Base-by-base conservation (phyloP, 805 yeast genomes). In the Candida xyloterini region DNA sequence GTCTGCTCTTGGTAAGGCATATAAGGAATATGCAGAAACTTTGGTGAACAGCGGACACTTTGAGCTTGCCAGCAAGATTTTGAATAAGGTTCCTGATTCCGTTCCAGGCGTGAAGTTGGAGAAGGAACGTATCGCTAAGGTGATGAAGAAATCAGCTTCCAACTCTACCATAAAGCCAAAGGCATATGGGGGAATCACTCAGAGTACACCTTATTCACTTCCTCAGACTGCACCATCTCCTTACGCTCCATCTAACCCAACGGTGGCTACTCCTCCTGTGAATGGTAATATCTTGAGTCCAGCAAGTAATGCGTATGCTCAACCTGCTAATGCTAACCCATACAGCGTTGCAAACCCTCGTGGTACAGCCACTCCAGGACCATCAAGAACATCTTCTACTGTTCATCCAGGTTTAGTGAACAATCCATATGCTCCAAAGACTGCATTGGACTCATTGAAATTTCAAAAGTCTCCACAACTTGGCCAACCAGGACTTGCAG, bases 41-140 rank as follows among this genome's bases (percentile, higher is more conserved):
- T 79, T 89, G 41, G 83, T 95, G 4, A 79, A 88, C 20, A 79
- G 74, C 56, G 98, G 97, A 20, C 79, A 85, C 48, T 81, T 87
- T 52, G 95, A 83, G 8, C 67, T 91, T 50, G 97, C 98, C 1
- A 73, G 70, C 42, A 76, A 73, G 49, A 78, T 85, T 50, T 71
- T 91, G 56, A 68, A 70, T 31, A 69, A 83, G 44, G 69, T 93
- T 53, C 95, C 98, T 10, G 78, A 75, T 31, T 78, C 78, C 38
- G 78, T 81, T 51, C 84, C 83, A 30, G 86, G 81, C 18, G 80
- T 84, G 35, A 76, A 73, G 40, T 53, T 67, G 15, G 96, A 87
- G 55, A 85, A 81, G 60, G 90, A 85, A 47, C 80, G 99, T 52
- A 81, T 91, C 14, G 48, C 71, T 33, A 79, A 77, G 51, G 95